Conservation (phyloP, 2,329 filamentous ascomycete species). For the Taxawa tesnikishii region DNA sequence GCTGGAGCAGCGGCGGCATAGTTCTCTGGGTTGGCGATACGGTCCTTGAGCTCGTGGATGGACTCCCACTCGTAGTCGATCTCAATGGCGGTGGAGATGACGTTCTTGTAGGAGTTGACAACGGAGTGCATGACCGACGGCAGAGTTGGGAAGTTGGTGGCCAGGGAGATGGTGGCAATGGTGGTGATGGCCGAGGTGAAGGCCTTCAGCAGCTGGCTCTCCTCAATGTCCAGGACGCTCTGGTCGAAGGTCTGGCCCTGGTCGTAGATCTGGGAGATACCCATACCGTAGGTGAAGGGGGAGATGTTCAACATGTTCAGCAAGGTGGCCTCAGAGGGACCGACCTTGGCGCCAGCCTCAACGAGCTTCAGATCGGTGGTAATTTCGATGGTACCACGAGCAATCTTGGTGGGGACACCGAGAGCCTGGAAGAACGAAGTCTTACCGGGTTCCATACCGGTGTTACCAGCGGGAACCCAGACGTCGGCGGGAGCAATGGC, state of each 20-base stretch:
- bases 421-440: conserved; percentile 99
- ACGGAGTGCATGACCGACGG: conserved; percentile 94
- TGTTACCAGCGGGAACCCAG: conserved; percentile 95
- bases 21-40: conserved; percentile 96
- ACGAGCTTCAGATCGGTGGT: conserved; percentile 96
- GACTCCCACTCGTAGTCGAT: conserved; percentile 91
- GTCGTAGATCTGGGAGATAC: conserved; percentile 93
- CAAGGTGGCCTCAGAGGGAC: conserved; percentile 94
- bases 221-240: conserved; percentile 80
- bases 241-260: conserved; percentile 85
- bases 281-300: conserved; percentile 98
- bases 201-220: conserved; percentile 81
- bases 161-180: conserved; percentile 84
- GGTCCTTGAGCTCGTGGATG: conserved; percentile 97
- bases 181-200: conserved; percentile 73
- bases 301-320: conserved; percentile 99
- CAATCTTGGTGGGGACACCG: conserved; percentile 99
- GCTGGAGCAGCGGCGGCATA: conserved; percentile 76
- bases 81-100: conserved; percentile 75
- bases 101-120: conserved; percentile 97
- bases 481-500: conserved; percentile 89
- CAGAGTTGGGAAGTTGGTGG: conserved; percentile 87
- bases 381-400: conserved; percentile 99
- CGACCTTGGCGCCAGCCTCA: conserved; percentile 85
- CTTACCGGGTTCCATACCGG: conserved; percentile 99